Percentiles rank a stretch among this genome's conserved stretches.
These are phyloP conservation scores for Cryphonectria japonica DNA, from an alignment of 2,329 filamentous ascomycete species.

Conservation along the genomic window DNA sequence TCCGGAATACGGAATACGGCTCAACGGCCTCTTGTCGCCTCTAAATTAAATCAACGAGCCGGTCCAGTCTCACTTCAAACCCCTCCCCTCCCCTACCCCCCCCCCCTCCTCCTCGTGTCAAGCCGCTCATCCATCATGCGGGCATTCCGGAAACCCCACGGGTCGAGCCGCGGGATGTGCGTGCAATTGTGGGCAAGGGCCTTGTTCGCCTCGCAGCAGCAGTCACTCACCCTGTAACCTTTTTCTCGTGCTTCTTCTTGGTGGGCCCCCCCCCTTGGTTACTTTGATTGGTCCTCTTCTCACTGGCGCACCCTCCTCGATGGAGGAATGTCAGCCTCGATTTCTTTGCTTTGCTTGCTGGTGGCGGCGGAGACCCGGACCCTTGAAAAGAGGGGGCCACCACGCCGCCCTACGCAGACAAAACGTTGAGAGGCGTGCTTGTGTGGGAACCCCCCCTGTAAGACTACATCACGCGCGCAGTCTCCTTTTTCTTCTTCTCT, in stretches of 20 bases:
- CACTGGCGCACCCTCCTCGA: neutral
- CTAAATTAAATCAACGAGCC: neutral
- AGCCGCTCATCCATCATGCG: conserved; percentile 1
- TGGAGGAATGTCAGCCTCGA: neutral
- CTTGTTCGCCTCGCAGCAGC: neutral
- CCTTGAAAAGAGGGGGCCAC: neutral
- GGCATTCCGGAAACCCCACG: conserved; percentile 7
- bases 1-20: conserved; percentile 10
- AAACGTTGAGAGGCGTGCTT: neutral
- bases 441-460: neutral
- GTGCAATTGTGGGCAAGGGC: neutral
- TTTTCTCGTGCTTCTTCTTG: neutral
- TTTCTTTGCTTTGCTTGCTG: neutral
- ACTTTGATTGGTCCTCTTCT: no score
- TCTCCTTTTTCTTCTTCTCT: neutral
- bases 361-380: neutral
- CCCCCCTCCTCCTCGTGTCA: neutral
- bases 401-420: neutral
- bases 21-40: neutral
- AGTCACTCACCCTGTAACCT: neutral
- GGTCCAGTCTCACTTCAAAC: neutral
- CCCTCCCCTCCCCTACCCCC: no score
- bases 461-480: neutral
- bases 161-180: conserved; percentile 11
- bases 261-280: neutral